Evolutionary conservation across 345 rosid genomes (phyloP).

Genomic region (Iberis pinnata): DNA sequence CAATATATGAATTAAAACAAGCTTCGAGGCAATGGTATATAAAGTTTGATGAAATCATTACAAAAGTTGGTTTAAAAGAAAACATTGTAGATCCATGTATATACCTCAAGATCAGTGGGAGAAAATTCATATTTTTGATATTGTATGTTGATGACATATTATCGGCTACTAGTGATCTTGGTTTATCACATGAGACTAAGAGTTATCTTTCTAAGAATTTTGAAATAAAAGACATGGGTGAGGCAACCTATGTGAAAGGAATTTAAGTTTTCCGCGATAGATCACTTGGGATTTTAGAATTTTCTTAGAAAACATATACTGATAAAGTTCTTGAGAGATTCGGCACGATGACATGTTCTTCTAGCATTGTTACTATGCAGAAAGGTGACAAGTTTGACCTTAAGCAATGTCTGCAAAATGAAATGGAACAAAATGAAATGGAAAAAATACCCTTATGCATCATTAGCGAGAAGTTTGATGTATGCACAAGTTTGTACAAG

Average conservation of each 20-base stretch:
- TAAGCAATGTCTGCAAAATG: neutral
- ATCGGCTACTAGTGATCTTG: neutral
- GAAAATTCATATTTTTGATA: neutral
- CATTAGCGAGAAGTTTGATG: neutral
- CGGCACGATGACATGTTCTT: neutral
- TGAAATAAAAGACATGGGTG: neutral
- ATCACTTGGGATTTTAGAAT: neutral
- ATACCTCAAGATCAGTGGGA: neutral
- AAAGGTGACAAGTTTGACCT: constrained; percentile 7
- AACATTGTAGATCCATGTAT: neutral
- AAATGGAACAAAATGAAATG: neutral
- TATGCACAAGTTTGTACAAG: neutral
- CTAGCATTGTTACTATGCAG: neutral
- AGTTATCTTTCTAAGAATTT: neutral
- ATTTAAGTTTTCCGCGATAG: neutral
- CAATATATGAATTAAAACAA: constrained; percentile 11
- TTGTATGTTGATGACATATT: neutral
- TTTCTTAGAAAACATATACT: constrained; percentile 3
- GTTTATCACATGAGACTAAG: neutral
- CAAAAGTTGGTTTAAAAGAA: neutral
- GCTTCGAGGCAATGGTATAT: neutral
- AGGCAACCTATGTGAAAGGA: neutral
- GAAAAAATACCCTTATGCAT: neutral
- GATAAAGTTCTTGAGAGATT: neutral
- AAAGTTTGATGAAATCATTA: constrained; percentile 6